Conservation (phyloP, 768 basidiomycete genomes). For the Agaricus subrufescens region DNA sequence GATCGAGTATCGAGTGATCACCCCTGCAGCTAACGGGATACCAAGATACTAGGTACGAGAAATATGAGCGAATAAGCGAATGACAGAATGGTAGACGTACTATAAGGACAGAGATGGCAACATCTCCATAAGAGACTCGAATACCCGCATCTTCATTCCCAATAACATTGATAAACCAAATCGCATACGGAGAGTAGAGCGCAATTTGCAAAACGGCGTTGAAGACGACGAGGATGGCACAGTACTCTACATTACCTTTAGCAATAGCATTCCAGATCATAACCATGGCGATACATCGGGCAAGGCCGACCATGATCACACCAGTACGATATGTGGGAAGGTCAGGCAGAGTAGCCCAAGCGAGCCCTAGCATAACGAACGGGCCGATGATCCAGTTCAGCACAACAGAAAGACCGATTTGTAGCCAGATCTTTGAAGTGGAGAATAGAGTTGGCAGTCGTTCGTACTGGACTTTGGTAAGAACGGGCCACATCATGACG, state of each 20-base stretch:
- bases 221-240: constrained; percentile 51
- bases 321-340: constrained; percentile 64
- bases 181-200: constrained; percentile 67
- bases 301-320: constrained; percentile 79
- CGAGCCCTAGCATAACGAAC: constrained; percentile 77
- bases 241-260: neutral
- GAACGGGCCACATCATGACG: constrained; percentile 85
- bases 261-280: constrained; percentile 79
- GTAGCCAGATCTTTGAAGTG: constrained; percentile 54
- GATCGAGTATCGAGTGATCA: constrained; percentile 60
- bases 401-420: constrained; percentile 60
- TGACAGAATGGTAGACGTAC: neutral
- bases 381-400: constrained; percentile 83
- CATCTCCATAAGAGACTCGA: constrained; percentile 51
- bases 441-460: constrained; percentile 51
- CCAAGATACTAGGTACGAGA: constrained; percentile 60
- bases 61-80: constrained; percentile 31
- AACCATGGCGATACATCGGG: constrained; percentile 70
- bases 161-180: constrained; percentile 72
- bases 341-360: constrained; percentile 84
- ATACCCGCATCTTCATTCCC: constrained; percentile 32
- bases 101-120: constrained; percentile 61
- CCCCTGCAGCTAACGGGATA: constrained; percentile 70
- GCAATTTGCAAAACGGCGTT: constrained; percentile 79
- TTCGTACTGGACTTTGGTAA: constrained; percentile 77